A percentile compares a stretch with the other conserved stretches of the same genome.
These are phyloP conservation scores for Silene coronaria DNA, from an alignment of 179 eudicot genomes.

Conservation along the genomic window DNA sequence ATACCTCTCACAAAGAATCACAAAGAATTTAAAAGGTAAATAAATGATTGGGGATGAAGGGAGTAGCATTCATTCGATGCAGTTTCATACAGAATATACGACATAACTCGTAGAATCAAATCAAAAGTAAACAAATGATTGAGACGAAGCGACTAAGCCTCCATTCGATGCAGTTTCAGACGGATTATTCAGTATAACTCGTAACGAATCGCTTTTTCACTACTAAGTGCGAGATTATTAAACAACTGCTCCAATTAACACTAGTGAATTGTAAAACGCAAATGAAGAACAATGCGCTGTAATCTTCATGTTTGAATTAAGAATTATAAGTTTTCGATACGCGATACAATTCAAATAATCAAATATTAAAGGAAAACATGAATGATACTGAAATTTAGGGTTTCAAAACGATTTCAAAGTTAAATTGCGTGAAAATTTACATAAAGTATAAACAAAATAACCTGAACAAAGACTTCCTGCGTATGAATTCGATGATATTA, in stretches of 20 bases:
- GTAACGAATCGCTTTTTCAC: not conserved
- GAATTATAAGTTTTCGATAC: not conserved
- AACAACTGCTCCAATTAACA: not conserved
- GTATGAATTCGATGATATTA: not conserved
- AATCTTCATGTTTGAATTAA: not conserved
- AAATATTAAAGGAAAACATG: not conserved
- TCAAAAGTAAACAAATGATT: no score
- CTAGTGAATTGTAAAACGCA: not conserved
- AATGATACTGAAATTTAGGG: no score
- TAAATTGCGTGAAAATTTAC: not conserved
- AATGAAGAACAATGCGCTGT: not conserved
- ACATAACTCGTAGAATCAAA: no score
- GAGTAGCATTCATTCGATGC: no score
- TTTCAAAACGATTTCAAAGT: not conserved
- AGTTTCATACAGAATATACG: no score
- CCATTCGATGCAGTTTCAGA: no score
- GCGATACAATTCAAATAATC: not conserved
- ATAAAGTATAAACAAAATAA: not conserved
- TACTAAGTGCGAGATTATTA: not conserved
- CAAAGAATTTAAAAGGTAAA: no score
- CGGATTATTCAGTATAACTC: not conserved
- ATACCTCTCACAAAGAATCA: no score
- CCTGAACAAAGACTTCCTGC: not conserved
- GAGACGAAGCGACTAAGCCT: no score
- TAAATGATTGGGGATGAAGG: no score